A percentile compares a stretch with the other conserved stretches of the same genome.
Evolutionary conservation across 2,329 filamentous ascomycete species (phyloP).

Genomic region (Colletotrichum lindemuthianum): DNA sequence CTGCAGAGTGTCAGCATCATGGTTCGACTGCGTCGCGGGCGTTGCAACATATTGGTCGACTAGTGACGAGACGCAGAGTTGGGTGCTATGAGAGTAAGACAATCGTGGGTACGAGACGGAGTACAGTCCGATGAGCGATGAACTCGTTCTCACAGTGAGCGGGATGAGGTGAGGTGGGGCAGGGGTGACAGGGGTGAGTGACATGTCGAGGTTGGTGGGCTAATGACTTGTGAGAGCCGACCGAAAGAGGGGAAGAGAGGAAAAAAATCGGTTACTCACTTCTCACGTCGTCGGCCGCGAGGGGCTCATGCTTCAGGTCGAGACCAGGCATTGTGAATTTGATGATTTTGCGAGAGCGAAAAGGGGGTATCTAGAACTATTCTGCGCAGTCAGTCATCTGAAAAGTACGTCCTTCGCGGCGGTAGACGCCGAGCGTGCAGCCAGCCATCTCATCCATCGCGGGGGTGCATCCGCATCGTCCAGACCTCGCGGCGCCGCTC

Average conservation of each 20-base stretch:
- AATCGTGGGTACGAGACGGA: background rate
- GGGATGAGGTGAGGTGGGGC: background rate
- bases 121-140: background rate
- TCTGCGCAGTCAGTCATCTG: background rate
- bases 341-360: background rate
- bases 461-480: background rate
- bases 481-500: background rate
- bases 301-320: conserved; percentile 48
- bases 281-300: conserved; percentile 58
- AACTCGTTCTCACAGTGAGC: too few relatives aligned
- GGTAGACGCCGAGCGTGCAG: background rate
- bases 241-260: background rate
- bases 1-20: conserved; percentile 59
- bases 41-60: background rate
- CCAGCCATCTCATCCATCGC: background rate
- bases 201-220: conserved; percentile 11
- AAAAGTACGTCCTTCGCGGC: background rate
- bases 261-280: conserved; percentile 43
- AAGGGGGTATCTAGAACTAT: conserved; percentile 27
- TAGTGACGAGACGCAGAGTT: background rate
- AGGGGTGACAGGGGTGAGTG: background rate
- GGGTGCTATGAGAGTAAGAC: conserved; percentile 2
- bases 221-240: background rate
- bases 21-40: background rate
- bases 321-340: conserved; percentile 51